phyloP scores from a whole-genome alignment of 345 rosid genomes.

The Acer yangbiense region DNA sequence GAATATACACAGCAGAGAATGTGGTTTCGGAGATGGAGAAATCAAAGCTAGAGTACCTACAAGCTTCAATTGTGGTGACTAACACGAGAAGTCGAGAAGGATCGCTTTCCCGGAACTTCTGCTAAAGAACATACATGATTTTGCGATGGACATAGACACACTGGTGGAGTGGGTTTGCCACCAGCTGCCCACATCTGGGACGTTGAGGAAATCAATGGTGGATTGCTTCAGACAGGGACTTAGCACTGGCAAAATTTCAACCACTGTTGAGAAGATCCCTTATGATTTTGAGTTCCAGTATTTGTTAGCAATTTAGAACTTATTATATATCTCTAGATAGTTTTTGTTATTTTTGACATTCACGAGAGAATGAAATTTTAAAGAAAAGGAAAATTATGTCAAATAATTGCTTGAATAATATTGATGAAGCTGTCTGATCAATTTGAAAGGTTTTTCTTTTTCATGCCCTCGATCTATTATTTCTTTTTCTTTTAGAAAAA shows the following conservation, averaged over 20 bases:
- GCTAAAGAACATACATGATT: conserved; percentile 56
- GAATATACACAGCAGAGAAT: conserved; percentile 79
- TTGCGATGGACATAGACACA: conserved; percentile 54
- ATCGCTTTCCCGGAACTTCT: conserved; percentile 81
- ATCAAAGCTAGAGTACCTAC: conserved; percentile 84
- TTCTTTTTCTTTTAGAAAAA: no score
- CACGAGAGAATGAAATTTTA: no score
- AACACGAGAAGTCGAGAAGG: conserved; percentile 58
- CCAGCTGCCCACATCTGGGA: conserved; percentile 82
- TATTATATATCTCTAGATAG: neutral
- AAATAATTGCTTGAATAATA: no score
- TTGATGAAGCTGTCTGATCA: no score
- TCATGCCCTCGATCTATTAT: no score
- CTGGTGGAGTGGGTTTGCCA: conserved; percentile 89
- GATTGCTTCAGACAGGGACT: conserved; percentile 70
- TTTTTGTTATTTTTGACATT: neutral
- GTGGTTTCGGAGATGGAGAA: conserved; percentile 69
- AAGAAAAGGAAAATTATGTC: neutral
- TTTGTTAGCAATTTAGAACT: conserved; percentile 59
- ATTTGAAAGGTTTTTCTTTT: no score
- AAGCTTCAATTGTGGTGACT: conserved; percentile 76
- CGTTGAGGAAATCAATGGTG: conserved; percentile 84
- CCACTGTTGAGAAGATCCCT: conserved; percentile 66
- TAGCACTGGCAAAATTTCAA: conserved; percentile 44
- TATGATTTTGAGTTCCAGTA: conserved; percentile 90